These are phyloP conservation scores for Dalechampia spathulata DNA, from an alignment of 441 rosid species.

Conservation along the genomic window DNA sequence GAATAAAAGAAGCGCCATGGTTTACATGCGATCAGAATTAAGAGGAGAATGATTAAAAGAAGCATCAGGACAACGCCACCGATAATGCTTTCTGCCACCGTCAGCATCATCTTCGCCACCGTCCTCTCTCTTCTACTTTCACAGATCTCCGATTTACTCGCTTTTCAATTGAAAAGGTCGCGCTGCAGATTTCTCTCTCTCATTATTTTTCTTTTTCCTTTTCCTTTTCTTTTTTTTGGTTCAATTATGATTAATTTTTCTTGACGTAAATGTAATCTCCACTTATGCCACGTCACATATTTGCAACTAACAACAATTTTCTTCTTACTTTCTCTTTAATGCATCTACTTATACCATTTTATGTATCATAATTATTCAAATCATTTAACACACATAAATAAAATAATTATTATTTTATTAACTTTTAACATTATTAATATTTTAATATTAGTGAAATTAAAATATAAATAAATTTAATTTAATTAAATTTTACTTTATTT, in stretches of 20 bases:
- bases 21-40: conserved; percentile 63
- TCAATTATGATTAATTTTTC: not conserved
- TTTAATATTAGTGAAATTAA: too few relatives aligned
- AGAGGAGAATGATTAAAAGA: conserved; percentile 44
- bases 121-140: conserved; percentile 13
- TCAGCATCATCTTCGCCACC: conserved; percentile 24
- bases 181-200: too few relatives aligned
- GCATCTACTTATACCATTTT: too few relatives aligned
- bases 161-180: conserved; percentile 85
- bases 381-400: too few relatives aligned
- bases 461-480: too few relatives aligned
- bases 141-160: conserved; percentile 54
- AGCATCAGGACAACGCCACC: conserved; percentile 44
- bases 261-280: not conserved
- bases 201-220: conserved; percentile 9
- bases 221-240: not conserved
- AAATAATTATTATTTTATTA: too few relatives aligned
- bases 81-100: conserved; percentile 31
- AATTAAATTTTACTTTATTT: too few relatives aligned
- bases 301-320: too few relatives aligned
- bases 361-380: too few relatives aligned
- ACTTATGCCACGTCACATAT: too few relatives aligned
- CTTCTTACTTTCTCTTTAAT: too few relatives aligned
- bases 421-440: too few relatives aligned
- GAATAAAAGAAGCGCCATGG: conserved; percentile 78